Percentiles rank a stretch among this genome's conserved stretches.
These are phyloP conservation scores for Colletotrichum musae DNA, from an alignment of 2,329 filamentous ascomycete species.

Conservation along the genomic window DNA sequence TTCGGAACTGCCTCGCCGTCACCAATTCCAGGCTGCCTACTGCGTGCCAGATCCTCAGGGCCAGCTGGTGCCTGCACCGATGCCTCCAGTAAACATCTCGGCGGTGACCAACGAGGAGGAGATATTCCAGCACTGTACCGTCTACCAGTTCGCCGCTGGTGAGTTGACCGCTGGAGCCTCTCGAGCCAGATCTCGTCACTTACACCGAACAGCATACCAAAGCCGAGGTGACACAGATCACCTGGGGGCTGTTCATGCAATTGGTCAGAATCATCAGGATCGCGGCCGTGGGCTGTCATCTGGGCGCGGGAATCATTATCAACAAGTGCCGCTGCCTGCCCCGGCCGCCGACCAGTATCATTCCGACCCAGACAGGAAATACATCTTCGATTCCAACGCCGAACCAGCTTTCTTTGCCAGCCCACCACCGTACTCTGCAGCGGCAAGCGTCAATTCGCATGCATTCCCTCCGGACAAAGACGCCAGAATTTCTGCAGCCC, in stretches of 20 bases:
- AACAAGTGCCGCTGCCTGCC: constrained; percentile 5
- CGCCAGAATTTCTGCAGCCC: background rate
- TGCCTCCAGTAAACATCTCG: constrained; percentile 33
- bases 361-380: constrained; percentile 2
- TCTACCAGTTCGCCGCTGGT: constrained; percentile 34
- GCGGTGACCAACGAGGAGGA: constrained; percentile 35
- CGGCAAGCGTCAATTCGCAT: background rate
- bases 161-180: background rate
- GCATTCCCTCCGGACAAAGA: constrained; percentile 5
- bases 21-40: constrained; percentile 36
- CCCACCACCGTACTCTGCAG: constrained; percentile 27
- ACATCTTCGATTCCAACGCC: background rate
- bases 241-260: background rate
- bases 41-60: constrained; percentile 32
- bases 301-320: background rate
- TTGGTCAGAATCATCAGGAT: constrained; percentile 17
- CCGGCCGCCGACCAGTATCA: constrained; percentile 3
- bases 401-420: constrained; percentile 14
- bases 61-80: constrained; percentile 29
- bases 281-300: background rate
- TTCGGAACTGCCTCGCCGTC: constrained; percentile 23
- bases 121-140: constrained; percentile 37
- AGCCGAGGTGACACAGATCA: constrained; percentile 23
- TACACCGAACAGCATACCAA: constrained; percentile 24
- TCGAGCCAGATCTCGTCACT: background rate